Conservation (phyloP, 208 protist genomes). For the Crithidia fasciculata region DNA sequence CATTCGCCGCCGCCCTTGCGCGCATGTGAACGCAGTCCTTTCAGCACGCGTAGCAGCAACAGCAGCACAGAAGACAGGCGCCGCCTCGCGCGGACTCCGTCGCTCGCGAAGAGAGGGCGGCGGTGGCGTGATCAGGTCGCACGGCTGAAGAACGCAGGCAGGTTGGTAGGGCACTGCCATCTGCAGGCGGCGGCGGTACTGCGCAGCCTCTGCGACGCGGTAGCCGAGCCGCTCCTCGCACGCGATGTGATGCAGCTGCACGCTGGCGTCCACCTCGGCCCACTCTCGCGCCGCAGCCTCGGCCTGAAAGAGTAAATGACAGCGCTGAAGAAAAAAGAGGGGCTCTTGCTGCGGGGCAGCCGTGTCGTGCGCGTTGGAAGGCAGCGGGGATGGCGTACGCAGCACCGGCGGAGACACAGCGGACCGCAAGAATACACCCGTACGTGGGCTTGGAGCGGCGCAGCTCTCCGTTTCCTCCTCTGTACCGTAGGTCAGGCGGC, state of each 20-base stretch:
- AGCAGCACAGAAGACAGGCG: neutral
- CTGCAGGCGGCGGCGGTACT: slow-evolving; percentile 12
- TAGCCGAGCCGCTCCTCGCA: slow-evolving; percentile 23
- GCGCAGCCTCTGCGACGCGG: slow-evolving; percentile 8
- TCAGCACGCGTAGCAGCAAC: too few species aligned
- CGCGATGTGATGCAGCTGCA: slow-evolving; percentile 15
- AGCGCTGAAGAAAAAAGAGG: neutral
- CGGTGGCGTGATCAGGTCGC: slow-evolving; percentile 7
- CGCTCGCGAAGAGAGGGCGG: neutral
- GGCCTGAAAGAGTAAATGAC: neutral
- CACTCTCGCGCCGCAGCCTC: slow-evolving; percentile 23
- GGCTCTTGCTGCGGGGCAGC: neutral
- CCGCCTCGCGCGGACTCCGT: neutral
- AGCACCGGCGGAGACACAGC: too few species aligned
- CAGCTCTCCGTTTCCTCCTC: too few species aligned
- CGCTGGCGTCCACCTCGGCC: slow-evolving; percentile 15
- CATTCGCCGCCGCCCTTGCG: neutral
- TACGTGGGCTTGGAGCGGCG: too few species aligned
- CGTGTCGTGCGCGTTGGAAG: neutral
- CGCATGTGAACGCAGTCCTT: neutral
- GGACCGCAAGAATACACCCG: too few species aligned
- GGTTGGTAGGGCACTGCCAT: neutral
- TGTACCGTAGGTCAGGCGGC: too few species aligned
- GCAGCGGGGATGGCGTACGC: neutral
- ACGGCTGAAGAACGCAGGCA: neutral